Base-by-base conservation (phyloP, 1,284 basidiomycete genomes). In the Mycena citricolor region DNA sequence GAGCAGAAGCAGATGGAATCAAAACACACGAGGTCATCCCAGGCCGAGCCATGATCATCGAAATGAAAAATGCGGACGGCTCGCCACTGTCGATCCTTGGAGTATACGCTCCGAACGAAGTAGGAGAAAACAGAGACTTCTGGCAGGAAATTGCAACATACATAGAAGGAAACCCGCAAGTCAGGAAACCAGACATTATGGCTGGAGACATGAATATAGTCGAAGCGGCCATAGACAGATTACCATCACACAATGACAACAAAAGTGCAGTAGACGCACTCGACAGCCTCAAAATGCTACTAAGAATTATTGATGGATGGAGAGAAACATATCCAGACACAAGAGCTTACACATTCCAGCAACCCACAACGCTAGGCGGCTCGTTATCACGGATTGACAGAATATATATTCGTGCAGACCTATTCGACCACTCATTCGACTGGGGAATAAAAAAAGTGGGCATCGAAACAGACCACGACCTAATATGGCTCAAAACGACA, bases 121-220 rank as follows among this genome's bases (percentile, higher is more conserved):
- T 1, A 32, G 25, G 13, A 0, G 56, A 63, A 10, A 63, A 65
- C 21, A 10, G 31, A 2, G 11, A 21, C 0, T 70, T 74, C 56
- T 71, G 63, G 61, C 25, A 44, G 5, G 11, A 32, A 0, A 43
- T 69, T 0, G 7, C 41, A 2, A 19, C 32, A 3, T 43, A 44
- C 8, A 54, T 44, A 8, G 14, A 16, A 16, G 20, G 22, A 2
- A 34, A 42, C 31, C 14, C 25, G 0, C 20, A 43, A 0, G 34
- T 39, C 4, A 20, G 3, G 1, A 36, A 35, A 17, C 65, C 64
- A 0, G 61, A 69, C 33, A 40, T 72, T 0, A 51, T 74, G 32
- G 31, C 65, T 0, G 70, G 71, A 0, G 70, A 74, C 48, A 70
- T 68, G 31, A 76, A 74, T 35, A 51, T 70, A 2, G 64, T 68